Evolutionary conservation across 345 rosid genomes (phyloP), one percentile per base, ranked within the genome.

Genomic region (Gossypium longicalyx): DNA sequence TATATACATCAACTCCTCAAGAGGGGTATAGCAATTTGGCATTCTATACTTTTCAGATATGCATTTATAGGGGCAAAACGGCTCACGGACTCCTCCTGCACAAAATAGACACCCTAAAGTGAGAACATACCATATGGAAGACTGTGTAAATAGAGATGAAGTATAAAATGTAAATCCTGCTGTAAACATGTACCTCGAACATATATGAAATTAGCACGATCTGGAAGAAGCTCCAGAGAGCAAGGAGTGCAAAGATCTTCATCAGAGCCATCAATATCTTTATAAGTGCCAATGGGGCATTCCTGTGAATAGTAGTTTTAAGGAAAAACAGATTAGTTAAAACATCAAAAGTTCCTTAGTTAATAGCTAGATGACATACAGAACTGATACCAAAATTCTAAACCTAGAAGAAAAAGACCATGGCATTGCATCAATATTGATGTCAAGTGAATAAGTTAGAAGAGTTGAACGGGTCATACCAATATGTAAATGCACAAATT

Each of bases 1-100:
- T 78, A 91, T 63, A 83, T 89, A 86, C 45, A 89, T 78, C 82
- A 94, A 82, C 87, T 92, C 98, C 82, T 94, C 98, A 61, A 94
- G 87, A 86, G 98, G 97, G 29, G 95, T 94, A 74, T 81, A 92
- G 82, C 98, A 94, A 73, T 92, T 92, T 78, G 98, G 98, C 93
- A 92, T 81, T 84, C 93, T 91, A 77, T 94, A 94, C 79, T 91
- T 91, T 62, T 91, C 93, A 29, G 97, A 92, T 67, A 92, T 85
- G 76, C 98, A 94, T 83, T 86, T 82, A 77, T 94, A 94, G 27
- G 97, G 97, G 84, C 98, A 94, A 68, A 80, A 74, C 62, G 86
- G 84, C 77, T 84, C 66, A 12, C 79, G 79, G 71, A 91, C 97
- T 79, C 98, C 97, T 53, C 97, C 97, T 94, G 87, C 79, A 84